Base-by-base conservation (phyloP, 2,329 filamentous ascomycete genomes). In the Xylaria sp. region DNA sequence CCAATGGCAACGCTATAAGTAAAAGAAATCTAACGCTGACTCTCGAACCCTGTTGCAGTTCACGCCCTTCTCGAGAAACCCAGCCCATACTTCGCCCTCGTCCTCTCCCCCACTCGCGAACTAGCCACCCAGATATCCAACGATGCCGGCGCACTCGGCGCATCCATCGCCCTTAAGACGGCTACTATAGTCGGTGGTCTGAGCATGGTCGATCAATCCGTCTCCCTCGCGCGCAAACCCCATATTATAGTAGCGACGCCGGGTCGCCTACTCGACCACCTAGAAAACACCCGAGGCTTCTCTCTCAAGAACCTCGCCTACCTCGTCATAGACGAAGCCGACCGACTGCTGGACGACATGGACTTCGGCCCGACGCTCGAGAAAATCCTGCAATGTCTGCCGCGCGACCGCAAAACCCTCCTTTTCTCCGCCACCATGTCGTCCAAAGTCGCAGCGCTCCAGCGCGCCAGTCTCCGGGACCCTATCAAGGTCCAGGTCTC, bases 221-320 rank as follows among this genome's bases (percentile, higher is more conserved):
- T 99, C 71, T 92, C 94, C 0, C 87, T 99, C 0, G 93, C 92
- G n/a, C 98, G 71, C 85, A 95, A 95, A 75, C 96, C 96, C 7
- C 96, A 99, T 76, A 90, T 99, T 27, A 85, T 98, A 24, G 94
- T 98, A 47, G 95, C 95, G 0, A 98, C 95, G 0, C 95, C 95
- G 0, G 95, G 94, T 61, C 89, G 95, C 65, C 83, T 98, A 24
- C 85, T 98, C 4, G 96, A 98, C 76, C 96, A 99, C 75, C 83
- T 98, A 8, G 94, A 98, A 79, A 97, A 97, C 81, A 99, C 96
- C 1, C 98, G 97, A 80, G 95, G 96, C 11, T 98, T 99, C 81
- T 94, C 92, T 1, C 83, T 98, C 57, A 88, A 92, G 34, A 86
- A 87, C 3, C 84, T 98, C 45, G 94, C 94, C 77, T 97, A 95